Evolutionary conservation across 2,329 filamentous ascomycete species (phyloP).

Genomic region (Tricladium varicosporioides): DNA sequence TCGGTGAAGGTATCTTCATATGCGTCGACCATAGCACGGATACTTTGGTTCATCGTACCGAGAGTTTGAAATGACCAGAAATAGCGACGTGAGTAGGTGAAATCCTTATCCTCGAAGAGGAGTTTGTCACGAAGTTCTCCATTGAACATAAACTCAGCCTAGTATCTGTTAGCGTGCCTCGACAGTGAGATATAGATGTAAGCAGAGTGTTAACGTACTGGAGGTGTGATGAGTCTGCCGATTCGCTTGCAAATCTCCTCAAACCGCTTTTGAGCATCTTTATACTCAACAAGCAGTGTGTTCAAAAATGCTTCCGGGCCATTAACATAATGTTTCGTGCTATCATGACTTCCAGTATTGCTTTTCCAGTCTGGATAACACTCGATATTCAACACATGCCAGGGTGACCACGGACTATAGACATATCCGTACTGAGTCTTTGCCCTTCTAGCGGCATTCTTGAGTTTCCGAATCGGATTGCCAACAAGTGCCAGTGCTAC

Average conservation of each 20-base stretch:
- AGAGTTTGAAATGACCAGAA: conserved; percentile 63
- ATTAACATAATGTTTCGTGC: conserved; percentile 53
- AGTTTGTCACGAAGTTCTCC: conserved; percentile 53
- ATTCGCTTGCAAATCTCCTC: conserved; percentile 55
- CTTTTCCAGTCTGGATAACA: conserved; percentile 59
- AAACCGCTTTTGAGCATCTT: conserved; percentile 58
- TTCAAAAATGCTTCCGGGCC: conserved; percentile 61
- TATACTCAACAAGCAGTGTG: conserved; percentile 56
- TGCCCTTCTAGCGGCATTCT: conserved; percentile 48
- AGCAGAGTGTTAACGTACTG: conserved; percentile 35
- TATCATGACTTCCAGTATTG: conserved; percentile 54
- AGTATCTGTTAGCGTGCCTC: no score
- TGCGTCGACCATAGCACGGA: conserved; percentile 55
- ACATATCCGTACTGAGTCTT: conserved; percentile 49
- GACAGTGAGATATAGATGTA: no score
- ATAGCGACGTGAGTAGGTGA: conserved; percentile 60
- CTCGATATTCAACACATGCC: conserved; percentile 58
- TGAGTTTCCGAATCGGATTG: conserved; percentile 46
- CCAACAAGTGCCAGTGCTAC: conserved; percentile 57
- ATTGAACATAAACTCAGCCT: conserved; percentile 58
- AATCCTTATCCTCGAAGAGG: conserved; percentile 59
- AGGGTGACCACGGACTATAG: conserved; percentile 58
- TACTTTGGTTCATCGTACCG: conserved; percentile 57
- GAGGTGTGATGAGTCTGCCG: conserved; percentile 57
- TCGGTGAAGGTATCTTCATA: conserved; percentile 57